Base-by-base conservation (phyloP, 1,284 basidiomycete genomes). In the Fomitopsis palustris region DNA sequence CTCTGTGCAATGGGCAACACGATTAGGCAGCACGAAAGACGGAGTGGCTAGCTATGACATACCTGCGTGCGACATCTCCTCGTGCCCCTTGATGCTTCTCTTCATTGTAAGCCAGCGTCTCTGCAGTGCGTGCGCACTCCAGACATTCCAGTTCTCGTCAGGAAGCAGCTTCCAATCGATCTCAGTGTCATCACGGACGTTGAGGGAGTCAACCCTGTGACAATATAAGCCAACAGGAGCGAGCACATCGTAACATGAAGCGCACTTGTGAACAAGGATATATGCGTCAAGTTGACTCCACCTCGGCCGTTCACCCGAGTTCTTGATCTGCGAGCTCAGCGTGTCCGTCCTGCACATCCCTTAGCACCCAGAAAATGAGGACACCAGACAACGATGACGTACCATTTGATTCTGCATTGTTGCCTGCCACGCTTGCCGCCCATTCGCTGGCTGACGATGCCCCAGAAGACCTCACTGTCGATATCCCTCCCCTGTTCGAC, bases 341-440 rank as follows among this genome's bases (percentile, higher is more conserved):
- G 83, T 81, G 72, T 92, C 90, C 33, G 85, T 87, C 89, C 89
- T 92, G 58, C 23, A 39, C 54, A 56, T 19, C n/a, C 2, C 3
- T 23, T 33, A 41, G 17, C 39, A 39, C 6, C 16, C 10, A 35
- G 45, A 55, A 43, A 6, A 35, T 29, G 25, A 29, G 17, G 16
- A 31, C 21, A 21, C 8, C 9, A n/a, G 23, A 57, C 5, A 23
- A 38, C 55, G 37, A 23, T 25, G 3, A 67, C 69, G 37, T 61
- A 89, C 90, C 91, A 94, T 81, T 94, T 94, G 49, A 88, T 90
- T 55, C 92, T 79, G 74, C 91, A 93, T 70, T 95, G 92, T 64
- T 91, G 87, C 64, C 90, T 78, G 33, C 85, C 86, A 53, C 92
- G 81, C 56, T 72, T 84, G 23, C 85, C 84, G 42, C 85, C 88